phyloP scores from a whole-genome alignment of 495 filamentous ascomycete genomes.

The Stereocaulon alpinum region DNA sequence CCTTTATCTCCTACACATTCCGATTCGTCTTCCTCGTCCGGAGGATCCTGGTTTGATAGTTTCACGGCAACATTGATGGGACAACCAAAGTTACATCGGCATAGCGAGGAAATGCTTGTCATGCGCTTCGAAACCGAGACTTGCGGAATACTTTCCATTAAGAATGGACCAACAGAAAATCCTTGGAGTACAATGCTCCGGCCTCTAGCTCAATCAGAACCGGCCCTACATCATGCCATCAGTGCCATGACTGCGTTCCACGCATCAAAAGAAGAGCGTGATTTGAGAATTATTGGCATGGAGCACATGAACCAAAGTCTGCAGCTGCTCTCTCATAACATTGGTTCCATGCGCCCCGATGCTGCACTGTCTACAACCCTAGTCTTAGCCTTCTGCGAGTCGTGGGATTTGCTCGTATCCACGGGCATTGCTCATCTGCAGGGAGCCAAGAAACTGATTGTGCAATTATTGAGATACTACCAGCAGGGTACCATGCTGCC shows the following conservation, averaged over 20 bases:
- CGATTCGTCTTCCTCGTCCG: slow-evolving; percentile 21
- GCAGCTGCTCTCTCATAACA: slow-evolving; percentile 43
- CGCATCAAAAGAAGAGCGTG: slow-evolving; percentile 47
- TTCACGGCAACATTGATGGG: slow-evolving; percentile 25
- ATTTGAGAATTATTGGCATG: slow-evolving; percentile 54
- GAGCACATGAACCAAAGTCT: slow-evolving; percentile 65
- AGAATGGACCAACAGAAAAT: slow-evolving; percentile 63
- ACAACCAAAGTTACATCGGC: slow-evolving; percentile 38
- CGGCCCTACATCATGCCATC: slow-evolving; percentile 66
- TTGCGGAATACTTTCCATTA: slow-evolving; percentile 67
- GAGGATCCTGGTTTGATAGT: slow-evolving; percentile 14
- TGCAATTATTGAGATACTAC: slow-evolving; percentile 41
- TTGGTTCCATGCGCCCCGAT: slow-evolving; percentile 52
- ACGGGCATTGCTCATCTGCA: slow-evolving; percentile 66
- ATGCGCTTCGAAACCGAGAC: slow-evolving; percentile 60
- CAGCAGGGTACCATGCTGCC: slow-evolving; percentile 26
- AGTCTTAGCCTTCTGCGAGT: slow-evolving; percentile 65
- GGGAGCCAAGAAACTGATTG: slow-evolving; percentile 56
- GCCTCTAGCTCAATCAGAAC: slow-evolving; percentile 56
- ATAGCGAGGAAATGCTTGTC: slow-evolving; percentile 55
- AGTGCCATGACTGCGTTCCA: slow-evolving; percentile 70
- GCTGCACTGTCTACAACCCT: slow-evolving; percentile 65
- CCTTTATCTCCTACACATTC: slow-evolving; percentile 23
- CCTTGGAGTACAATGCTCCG: slow-evolving; percentile 68
- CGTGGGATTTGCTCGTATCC: slow-evolving; percentile 66